Evolutionary conservation across 768 basidiomycete species (phyloP).

Genomic region (Tylopilus vinaceipallidus): DNA sequence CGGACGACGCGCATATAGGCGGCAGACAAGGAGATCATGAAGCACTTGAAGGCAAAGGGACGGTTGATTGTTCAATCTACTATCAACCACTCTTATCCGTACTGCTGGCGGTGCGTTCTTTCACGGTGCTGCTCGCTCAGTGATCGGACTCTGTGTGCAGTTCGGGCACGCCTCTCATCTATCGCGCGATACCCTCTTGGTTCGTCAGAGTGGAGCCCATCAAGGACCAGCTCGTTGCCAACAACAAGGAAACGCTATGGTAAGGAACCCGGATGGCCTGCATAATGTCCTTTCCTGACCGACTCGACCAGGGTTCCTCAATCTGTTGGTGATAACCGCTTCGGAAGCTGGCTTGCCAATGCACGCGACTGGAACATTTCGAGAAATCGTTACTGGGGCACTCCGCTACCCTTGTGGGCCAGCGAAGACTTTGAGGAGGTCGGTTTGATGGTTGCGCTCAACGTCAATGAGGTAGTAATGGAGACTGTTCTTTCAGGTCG

Average conservation of each 20-base stretch:
- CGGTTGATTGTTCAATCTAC: slow-evolving; percentile 86
- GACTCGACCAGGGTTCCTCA: slow-evolving; percentile 78
- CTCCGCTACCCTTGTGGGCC: slow-evolving; percentile 94
- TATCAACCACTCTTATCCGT: slow-evolving; percentile 89
- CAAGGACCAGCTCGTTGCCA: slow-evolving; percentile 81
- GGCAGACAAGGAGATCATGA: slow-evolving; percentile 94
- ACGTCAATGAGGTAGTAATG: not conserved
- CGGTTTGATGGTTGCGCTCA: not conserved
- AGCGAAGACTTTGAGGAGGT: slow-evolving; percentile 91
- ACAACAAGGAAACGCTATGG: slow-evolving; percentile 93
- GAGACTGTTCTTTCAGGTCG: slow-evolving; percentile 48
- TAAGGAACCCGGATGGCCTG: slow-evolving; percentile 28
- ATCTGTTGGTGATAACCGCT: slow-evolving; percentile 84
- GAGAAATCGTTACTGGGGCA: slow-evolving; percentile 99
- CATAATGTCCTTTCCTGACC: not conserved
- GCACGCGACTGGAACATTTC: slow-evolving; percentile 99
- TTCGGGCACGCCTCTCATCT: slow-evolving; percentile 92
- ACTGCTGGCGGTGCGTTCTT: slow-evolving; percentile 82
- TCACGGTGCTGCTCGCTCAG: not conserved
- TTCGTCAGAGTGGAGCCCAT: slow-evolving; percentile 88
- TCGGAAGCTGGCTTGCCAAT: slow-evolving; percentile 96
- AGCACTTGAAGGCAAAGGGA: slow-evolving; percentile 81
- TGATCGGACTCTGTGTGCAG: slow-evolving; percentile 37
- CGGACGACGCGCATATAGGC: slow-evolving; percentile 46
- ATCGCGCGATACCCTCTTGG: slow-evolving; percentile 95